phyloP scores from a whole-genome alignment of 108 stramenopile species.

The Pelagomonas calceolata region DNA sequence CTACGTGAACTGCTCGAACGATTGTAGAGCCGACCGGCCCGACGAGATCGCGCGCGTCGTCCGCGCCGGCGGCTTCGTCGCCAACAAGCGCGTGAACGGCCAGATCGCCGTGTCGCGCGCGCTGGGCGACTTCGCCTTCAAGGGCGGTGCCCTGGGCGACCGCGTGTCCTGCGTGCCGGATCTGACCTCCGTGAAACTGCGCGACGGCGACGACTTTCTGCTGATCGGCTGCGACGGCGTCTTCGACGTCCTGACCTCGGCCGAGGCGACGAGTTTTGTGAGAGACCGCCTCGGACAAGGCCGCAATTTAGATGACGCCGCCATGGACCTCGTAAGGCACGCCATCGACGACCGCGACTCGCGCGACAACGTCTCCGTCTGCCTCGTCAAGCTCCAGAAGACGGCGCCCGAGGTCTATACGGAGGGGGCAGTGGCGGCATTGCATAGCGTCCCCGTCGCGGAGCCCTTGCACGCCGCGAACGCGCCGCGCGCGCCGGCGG shows the following conservation, averaged over 20 bases:
- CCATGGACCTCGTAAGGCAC: neutral
- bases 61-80: conserved; percentile 20
- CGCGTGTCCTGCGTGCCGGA: neutral
- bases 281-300: neutral
- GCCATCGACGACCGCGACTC: neutral
- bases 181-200: neutral
- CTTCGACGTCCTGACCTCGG: conserved; percentile 17
- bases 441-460: no score
- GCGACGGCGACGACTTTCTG: conserved; percentile 10
- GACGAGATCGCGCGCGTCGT: conserved; percentile 13
- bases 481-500: neutral
- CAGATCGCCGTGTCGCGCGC: conserved; percentile 23
- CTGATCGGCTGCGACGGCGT: conserved; percentile 24
- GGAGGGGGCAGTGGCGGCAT: no score
- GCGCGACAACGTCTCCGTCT: neutral
- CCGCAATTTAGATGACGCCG: neutral
- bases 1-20: neutral
- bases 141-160: neutral
- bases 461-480: no score
- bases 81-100: conserved; percentile 21
- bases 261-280: conserved; percentile 13
- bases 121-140: conserved; percentile 20
- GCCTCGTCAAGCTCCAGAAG: neutral
- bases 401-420: neutral
- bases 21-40: conserved; percentile 1